Conservation (phyloP, 768 basidiomycete genomes). For the Infundibulicybe gibba region DNA sequence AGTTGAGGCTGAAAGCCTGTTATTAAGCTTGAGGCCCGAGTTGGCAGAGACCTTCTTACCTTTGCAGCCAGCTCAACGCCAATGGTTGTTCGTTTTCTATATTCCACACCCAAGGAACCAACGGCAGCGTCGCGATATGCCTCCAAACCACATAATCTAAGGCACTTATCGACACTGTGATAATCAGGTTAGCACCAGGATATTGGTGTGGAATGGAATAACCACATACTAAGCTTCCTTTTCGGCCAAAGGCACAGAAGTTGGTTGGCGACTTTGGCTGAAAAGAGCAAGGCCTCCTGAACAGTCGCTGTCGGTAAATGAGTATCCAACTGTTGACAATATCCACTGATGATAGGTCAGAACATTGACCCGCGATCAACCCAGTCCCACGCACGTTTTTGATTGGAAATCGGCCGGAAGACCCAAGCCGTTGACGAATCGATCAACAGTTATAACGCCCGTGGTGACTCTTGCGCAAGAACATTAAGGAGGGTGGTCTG, state of each 20-base stretch:
- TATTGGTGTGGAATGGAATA: neutral
- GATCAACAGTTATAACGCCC: conserved; percentile 48
- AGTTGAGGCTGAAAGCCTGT: conserved; percentile 52
- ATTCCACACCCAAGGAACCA: conserved; percentile 47
- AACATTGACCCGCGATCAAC: neutral
- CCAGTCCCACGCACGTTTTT: conserved; percentile 38
- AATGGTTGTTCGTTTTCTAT: conserved; percentile 55
- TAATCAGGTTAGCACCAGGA: neutral
- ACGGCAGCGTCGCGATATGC: conserved; percentile 60
- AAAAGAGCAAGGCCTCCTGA: conserved; percentile 76
- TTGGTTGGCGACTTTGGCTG: conserved; percentile 78
- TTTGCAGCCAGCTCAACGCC: conserved; percentile 55
- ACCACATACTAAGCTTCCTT: conserved; percentile 73
- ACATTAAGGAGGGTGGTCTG: conserved; percentile 59
- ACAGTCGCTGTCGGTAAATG: conserved; percentile 77
- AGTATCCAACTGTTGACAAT: conserved; percentile 84
- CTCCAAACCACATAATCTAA: conserved; percentile 65
- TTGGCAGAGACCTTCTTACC: neutral
- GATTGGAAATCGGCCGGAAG: conserved; percentile 58
- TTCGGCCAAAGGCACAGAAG: conserved; percentile 59
- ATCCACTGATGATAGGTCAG: conserved; percentile 53
- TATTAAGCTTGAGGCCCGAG: neutral
- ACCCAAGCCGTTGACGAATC: conserved; percentile 50
- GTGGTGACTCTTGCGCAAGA: too few species aligned
- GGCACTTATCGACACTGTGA: conserved; percentile 40